These are phyloP conservation scores for Rhodotorula diobovata DNA, from an alignment of 768 basidiomycete species.

Conservation along the genomic window DNA sequence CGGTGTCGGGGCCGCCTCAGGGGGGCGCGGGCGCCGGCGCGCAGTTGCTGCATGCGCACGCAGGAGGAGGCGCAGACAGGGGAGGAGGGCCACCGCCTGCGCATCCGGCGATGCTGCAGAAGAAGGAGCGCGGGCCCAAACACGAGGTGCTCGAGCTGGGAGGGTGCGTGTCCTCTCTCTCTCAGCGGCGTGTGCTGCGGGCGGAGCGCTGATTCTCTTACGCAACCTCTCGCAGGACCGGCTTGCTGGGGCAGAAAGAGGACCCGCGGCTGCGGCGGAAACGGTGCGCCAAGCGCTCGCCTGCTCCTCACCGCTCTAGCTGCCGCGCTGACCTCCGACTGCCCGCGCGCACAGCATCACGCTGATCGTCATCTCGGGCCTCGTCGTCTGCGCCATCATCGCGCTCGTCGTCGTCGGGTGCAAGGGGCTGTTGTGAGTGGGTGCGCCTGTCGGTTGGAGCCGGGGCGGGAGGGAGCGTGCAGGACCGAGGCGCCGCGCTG, in stretches of 20 bases:
- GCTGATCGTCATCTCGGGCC: constrained; percentile 21
- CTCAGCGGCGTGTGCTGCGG: background rate
- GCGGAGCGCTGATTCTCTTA: background rate
- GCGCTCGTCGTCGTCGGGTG: constrained; percentile 20
- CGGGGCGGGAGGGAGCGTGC: too few species aligned
- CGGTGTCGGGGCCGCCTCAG: background rate
- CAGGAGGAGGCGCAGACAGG: too few species aligned
- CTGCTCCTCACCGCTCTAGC: background rate
- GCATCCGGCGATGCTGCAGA: background rate
- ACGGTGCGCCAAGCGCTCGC: background rate
- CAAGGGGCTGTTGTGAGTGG: constrained; percentile 17
- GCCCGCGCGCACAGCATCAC: constrained; percentile 1
- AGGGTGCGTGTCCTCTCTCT: background rate
- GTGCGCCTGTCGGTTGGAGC: too few species aligned
- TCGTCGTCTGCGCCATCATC: constrained; percentile 23
- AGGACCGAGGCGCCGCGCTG: too few species aligned
- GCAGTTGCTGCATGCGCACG: too few species aligned
- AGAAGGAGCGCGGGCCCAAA: background rate
- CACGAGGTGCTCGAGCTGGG: background rate
- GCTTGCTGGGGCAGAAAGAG: background rate
- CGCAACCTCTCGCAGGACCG: background rate
- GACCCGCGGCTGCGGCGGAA: background rate
- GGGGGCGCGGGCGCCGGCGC: background rate
- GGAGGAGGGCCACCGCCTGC: too few species aligned
- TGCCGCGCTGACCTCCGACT: background rate